Percentiles rank a stretch among this genome's conserved stretches.
These are phyloP conservation scores for Dothiorella sarmentorum DNA, from an alignment of 2,329 filamentous ascomycete genomes.

Conservation along the genomic window DNA sequence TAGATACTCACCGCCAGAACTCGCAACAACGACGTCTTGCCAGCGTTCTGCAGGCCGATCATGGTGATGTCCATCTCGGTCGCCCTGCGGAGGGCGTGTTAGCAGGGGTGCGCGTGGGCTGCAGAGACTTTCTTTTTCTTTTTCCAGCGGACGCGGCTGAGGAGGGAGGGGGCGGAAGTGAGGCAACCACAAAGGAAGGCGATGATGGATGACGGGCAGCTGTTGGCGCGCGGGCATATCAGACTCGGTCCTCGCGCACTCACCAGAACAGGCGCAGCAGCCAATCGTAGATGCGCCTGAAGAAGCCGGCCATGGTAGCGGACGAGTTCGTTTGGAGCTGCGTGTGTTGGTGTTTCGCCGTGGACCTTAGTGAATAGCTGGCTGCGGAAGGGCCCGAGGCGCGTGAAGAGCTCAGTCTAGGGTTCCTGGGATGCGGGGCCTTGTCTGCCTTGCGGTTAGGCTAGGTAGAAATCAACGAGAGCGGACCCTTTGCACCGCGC, in stretches of 20 bases:
- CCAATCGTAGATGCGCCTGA: conserved; percentile 97
- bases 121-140: background rate
- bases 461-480: conserved; percentile 5
- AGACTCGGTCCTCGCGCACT: conserved; percentile 33
- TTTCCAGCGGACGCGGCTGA: background rate
- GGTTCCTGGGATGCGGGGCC: conserved; percentile 17
- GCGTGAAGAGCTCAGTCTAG: conserved; percentile 16
- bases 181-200: background rate
- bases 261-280: conserved; percentile 96
- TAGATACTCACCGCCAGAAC: conserved; percentile 80
- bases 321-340: no score
- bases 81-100: conserved; percentile 60
- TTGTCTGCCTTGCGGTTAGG: conserved; percentile 16
- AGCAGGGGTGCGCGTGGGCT: conserved; percentile 7
- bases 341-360: no score
- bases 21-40: conserved; percentile 90
- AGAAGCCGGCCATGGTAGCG: conserved; percentile 79
- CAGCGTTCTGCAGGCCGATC: conserved; percentile 96
- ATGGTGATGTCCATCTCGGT: conserved; percentile 99
- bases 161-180: background rate
- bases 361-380: conserved; percentile 12
- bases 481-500: background rate
- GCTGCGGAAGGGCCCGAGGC: conserved; percentile 14
- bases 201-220: conserved; percentile 4
- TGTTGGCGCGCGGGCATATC: conserved; percentile 20